Conservation (phyloP, 495 filamentous ascomycete species). For the Apodospora peruviana region DNA sequence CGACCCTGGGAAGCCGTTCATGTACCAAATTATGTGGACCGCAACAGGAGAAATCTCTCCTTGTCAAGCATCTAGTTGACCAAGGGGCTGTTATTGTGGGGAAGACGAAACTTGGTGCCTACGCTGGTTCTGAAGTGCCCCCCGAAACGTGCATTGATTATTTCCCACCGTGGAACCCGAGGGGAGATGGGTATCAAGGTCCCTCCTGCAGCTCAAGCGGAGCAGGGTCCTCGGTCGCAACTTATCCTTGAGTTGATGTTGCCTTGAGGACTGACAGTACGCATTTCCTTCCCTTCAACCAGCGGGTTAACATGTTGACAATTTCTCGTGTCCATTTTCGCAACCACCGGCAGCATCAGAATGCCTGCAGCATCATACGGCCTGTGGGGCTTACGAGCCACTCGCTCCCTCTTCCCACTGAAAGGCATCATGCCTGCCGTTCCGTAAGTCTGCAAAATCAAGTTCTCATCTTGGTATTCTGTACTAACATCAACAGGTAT, state of each 20-base stretch:
- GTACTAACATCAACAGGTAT: no score
- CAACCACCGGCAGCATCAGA: not conserved
- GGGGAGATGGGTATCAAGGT: slow-evolving; percentile 5
- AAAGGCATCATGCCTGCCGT: not conserved
- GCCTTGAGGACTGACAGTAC: slow-evolving; percentile 3
- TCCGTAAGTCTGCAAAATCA: not conserved
- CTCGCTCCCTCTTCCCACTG: not conserved
- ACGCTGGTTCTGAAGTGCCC: not conserved
- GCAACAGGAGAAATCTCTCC: not conserved
- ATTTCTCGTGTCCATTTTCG: not conserved
- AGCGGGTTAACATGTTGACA: not conserved
- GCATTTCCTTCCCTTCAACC: not conserved
- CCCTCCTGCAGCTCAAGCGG: slow-evolving; percentile 3
- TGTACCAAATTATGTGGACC: not conserved
- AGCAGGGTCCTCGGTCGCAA: not conserved
- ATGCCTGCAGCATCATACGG: not conserved
- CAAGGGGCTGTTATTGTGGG: slow-evolving; percentile 2
- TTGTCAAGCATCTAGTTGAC: not conserved
- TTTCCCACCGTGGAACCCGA: slow-evolving; percentile 1
- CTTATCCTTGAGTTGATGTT: slow-evolving; percentile 2
- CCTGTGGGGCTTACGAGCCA: not conserved
- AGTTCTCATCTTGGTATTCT: not conserved
- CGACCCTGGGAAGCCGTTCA: not conserved
- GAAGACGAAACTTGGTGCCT: slow-evolving; percentile 1
- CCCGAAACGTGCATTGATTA: slow-evolving; percentile 4